These are phyloP conservation scores for Oryza coarctata DNA, from an alignment of 176 grass and related monocot genomes.

Conservation along the genomic window DNA sequence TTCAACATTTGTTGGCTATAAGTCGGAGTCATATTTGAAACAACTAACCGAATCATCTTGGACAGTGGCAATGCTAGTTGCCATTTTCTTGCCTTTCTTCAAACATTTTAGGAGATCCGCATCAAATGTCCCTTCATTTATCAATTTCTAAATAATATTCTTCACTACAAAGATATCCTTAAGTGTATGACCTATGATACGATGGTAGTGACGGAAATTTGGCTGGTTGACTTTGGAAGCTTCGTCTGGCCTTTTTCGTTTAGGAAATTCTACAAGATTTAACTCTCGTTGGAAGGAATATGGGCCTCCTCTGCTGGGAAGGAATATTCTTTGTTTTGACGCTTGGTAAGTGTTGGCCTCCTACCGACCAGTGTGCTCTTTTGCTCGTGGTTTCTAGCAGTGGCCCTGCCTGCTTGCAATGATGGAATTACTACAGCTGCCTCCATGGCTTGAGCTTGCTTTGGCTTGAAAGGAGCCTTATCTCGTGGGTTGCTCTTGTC, in stretches of 20 bases:
- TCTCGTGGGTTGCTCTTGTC: not conserved
- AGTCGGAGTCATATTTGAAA: not conserved
- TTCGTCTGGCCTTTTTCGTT: not conserved
- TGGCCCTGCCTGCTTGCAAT: fast-evolving
- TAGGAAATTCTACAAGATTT: not conserved
- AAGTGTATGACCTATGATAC: not conserved
- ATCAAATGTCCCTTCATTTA: not conserved
- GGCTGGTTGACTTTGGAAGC: not conserved
- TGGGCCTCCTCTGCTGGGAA: not conserved
- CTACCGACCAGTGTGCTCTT: fast-evolving
- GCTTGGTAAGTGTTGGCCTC: not conserved
- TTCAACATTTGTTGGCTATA: not conserved
- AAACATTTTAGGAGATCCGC: not conserved
- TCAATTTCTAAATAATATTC: not conserved
- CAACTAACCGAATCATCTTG: not conserved
- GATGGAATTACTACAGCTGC: fast-evolving
- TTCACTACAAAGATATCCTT: not conserved
- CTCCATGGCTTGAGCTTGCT: not conserved
- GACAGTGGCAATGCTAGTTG: not conserved
- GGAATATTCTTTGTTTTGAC: not conserved
- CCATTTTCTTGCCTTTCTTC: constrained; percentile 14
- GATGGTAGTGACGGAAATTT: not conserved
- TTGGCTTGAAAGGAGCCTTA: not conserved
- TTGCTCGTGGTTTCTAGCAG: not conserved
- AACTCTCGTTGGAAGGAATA: not conserved